A percentile compares a stretch with the other conserved stretches of the same genome.
phyloP scores from a whole-genome alignment of 2,329 filamentous ascomycete genomes.

The Aspergillus puulaauensis region DNA sequence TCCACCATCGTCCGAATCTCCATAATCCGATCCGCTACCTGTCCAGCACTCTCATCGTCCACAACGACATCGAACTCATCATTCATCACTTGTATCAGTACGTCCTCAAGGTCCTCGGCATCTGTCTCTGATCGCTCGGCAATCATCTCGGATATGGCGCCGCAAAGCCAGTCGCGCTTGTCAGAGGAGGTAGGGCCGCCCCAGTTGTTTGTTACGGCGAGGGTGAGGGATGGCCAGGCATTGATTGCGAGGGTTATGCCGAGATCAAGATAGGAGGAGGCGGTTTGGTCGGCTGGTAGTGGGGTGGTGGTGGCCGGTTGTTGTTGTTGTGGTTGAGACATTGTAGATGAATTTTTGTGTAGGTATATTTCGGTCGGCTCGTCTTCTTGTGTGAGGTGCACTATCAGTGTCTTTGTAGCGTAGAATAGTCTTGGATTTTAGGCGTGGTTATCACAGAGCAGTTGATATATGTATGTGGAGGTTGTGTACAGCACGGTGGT shows the following conservation, averaged over 20 bases:
- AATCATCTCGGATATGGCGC: constrained; percentile 80
- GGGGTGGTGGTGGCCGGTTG: constrained; percentile 10
- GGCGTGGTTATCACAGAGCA: neutral
- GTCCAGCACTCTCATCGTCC: constrained; percentile 80
- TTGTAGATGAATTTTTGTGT: constrained; percentile 12
- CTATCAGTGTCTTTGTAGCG: neutral
- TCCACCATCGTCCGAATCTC: constrained; percentile 63
- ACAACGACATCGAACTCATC: constrained; percentile 94
- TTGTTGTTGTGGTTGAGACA: constrained; percentile 20
- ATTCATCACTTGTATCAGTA: constrained; percentile 84
- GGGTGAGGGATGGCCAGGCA: constrained; percentile 82
- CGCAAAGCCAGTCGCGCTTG: constrained; percentile 96
- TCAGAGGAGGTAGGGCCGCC: constrained; percentile 78
- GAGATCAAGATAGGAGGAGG: constrained; percentile 74
- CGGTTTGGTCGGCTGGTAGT: constrained; percentile 38
- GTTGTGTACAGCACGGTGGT: too few species aligned
- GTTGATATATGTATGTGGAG: neutral
- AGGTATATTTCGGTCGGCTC: neutral
- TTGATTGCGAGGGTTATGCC: constrained; percentile 81
- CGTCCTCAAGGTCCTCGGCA: constrained; percentile 75
- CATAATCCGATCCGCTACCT: constrained; percentile 72
- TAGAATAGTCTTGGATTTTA: neutral
- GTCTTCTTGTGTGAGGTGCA: neutral
- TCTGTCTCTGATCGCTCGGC: constrained; percentile 62
- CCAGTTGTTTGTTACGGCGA: constrained; percentile 85